Percentiles rank a stretch among this genome's conserved stretches.
phyloP scores from a whole-genome alignment of 768 basidiomycete species.

The Floccularia luteovirens region DNA sequence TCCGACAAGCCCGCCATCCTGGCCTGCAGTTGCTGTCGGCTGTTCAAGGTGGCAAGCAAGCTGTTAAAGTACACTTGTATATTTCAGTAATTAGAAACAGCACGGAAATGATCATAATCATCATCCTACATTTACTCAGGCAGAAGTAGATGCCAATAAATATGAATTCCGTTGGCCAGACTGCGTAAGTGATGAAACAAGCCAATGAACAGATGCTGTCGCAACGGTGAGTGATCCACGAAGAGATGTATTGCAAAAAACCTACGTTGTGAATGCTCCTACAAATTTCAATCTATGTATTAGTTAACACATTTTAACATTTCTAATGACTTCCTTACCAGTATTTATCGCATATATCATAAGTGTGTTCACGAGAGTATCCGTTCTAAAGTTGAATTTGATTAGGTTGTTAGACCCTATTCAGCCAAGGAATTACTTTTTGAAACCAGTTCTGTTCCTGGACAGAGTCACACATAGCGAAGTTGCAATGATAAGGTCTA shows the following conservation, averaged over 20 bases:
- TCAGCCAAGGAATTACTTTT: conserved; percentile 11
- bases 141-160: conserved; percentile 38
- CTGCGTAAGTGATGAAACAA: conserved; percentile 24
- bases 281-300: background rate
- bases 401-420: background rate
- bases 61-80: conserved; percentile 23
- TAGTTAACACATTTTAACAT: background rate
- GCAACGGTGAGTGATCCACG: no score
- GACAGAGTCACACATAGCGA: conserved; percentile 25
- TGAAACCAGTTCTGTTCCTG: conserved; percentile 19
- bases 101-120: background rate
- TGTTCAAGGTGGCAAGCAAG: conserved; percentile 22
- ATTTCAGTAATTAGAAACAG: background rate
- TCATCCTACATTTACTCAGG: conserved; percentile 32
- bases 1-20: conserved; percentile 12
- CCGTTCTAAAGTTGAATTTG: conserved; percentile 22
- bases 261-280: conserved; percentile 26
- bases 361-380: conserved; percentile 33
- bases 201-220: conserved; percentile 20
- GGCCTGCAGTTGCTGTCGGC: conserved; percentile 14
- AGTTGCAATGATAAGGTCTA: conserved; percentile 29
- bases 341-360: conserved; percentile 45
- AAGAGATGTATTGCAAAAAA: background rate
- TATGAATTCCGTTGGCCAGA: conserved; percentile 37
- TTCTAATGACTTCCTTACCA: conserved; percentile 18